Conservation (phyloP, 805 yeast genomes). For the Wickerhamomyces chaumierensis region DNA sequence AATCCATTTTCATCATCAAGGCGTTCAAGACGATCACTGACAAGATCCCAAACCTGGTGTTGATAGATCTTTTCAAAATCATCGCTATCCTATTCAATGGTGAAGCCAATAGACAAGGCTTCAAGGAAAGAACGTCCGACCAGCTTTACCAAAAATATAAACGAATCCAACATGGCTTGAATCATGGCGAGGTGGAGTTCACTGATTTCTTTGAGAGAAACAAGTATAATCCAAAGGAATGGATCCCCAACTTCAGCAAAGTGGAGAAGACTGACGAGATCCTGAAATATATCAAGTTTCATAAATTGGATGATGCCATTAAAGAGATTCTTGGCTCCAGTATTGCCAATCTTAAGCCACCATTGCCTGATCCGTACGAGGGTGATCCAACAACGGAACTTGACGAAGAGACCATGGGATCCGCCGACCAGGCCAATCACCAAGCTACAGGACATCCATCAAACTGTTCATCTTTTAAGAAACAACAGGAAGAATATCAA, state of each 20-base stretch:
- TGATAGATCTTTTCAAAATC: conserved; percentile 15
- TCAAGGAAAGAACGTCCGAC: conserved; percentile 17
- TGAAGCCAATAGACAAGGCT: conserved; percentile 13
- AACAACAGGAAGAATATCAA: not conserved
- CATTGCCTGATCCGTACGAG: conserved; percentile 3
- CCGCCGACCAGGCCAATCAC: too few relatives aligned
- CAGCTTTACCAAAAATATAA: conserved; percentile 19
- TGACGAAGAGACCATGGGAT: too few relatives aligned
- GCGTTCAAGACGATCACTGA: conserved; percentile 12
- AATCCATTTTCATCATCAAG: conserved; percentile 15
- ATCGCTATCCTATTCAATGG: conserved; percentile 14
- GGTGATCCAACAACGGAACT: too few relatives aligned
- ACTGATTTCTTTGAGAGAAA: conserved; percentile 10
- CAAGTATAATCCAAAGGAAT: conserved; percentile 13
- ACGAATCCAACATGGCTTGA: conserved; percentile 16
- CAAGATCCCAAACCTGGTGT: conserved; percentile 12
- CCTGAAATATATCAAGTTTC: conserved; percentile 8
- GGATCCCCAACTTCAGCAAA: conserved; percentile 14
- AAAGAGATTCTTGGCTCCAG: conserved; percentile 6
- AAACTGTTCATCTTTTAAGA: too few relatives aligned
- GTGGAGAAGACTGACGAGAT: conserved; percentile 4
- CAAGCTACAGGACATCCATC: too few relatives aligned
- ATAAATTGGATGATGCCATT: conserved; percentile 10
- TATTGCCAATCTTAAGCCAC: conserved; percentile 4
- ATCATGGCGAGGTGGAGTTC: conserved; percentile 16